Evolutionary conservation across 2,329 filamentous ascomycete genomes (phyloP).

Genomic region (Incumbomyces lentus): DNA sequence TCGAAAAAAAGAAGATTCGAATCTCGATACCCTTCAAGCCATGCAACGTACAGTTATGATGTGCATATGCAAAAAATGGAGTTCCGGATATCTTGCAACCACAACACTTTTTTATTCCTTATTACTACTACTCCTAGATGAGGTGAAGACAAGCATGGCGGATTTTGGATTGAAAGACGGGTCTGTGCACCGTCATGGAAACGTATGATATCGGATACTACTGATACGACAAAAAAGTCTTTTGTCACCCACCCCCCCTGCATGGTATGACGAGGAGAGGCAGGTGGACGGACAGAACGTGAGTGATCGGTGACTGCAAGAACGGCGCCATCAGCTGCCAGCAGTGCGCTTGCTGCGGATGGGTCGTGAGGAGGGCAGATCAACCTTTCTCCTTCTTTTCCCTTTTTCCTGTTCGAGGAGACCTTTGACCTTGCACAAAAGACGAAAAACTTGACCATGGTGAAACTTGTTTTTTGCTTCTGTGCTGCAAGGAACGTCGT

Average conservation of each 20-base stretch:
- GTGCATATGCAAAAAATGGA: constrained; percentile 48
- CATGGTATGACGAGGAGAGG: constrained; percentile 24
- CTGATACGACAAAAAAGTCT: constrained; percentile 16
- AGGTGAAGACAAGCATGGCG: constrained; percentile 5
- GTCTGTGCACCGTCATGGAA: constrained; percentile 29
- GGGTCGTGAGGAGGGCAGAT: constrained; percentile 19
- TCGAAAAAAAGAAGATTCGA: constrained; percentile 32
- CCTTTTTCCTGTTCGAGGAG: constrained; percentile 19
- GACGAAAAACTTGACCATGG: not conserved
- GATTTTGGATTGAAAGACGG: constrained; percentile 21
- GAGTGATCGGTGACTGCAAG: constrained; percentile 10
- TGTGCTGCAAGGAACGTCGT: constrained; percentile 2
- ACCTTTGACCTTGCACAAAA: constrained; percentile 19
- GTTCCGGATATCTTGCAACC: constrained; percentile 78
- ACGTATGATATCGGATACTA: constrained; percentile 8
- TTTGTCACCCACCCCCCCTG: constrained; percentile 15
- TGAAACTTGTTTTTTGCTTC: not conserved
- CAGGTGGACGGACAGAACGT: constrained; percentile 15
- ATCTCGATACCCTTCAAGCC: constrained; percentile 26
- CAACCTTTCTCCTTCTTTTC: constrained; percentile 3
- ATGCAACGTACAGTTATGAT: not conserved
- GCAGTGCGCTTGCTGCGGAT: constrained; percentile 9
- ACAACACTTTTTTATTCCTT: constrained; percentile 6
- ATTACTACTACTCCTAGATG: not conserved
- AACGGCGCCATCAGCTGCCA: too few relatives aligned